Evolutionary conservation across 31 red algal species (phyloP).

Genomic region (Porphyra umbilicalis): DNA sequence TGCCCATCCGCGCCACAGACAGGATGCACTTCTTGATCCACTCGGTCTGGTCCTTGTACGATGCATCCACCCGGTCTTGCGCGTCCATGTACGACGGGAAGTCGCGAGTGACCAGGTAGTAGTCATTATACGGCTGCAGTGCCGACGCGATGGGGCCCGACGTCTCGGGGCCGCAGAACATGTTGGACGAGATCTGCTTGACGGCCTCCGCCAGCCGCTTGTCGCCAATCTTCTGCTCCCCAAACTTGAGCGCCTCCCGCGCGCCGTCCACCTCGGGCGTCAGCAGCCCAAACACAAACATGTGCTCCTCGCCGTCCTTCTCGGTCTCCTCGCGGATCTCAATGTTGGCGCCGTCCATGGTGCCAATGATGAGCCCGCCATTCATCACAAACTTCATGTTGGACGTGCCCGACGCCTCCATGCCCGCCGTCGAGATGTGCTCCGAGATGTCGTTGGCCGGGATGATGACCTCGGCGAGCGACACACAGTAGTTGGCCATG

Average conservation of each 20-base stretch:
- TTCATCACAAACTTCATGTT: conserved; percentile 99
- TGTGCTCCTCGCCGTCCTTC: conserved; percentile 90
- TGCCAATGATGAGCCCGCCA: conserved; percentile 95
- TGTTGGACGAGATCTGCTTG: conserved; percentile 64
- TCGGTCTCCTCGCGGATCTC: conserved; percentile 99
- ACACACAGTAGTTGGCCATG: conserved; percentile 96
- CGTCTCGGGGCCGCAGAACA: conserved; percentile 66
- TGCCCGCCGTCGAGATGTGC: conserved; percentile 98
- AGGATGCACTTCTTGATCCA: conserved; percentile 88
- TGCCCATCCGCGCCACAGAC: conserved; percentile 71
- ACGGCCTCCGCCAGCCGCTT: conserved; percentile 66
- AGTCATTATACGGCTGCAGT: conserved; percentile 87
- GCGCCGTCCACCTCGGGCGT: conserved; percentile 83
- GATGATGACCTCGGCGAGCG: conserved; percentile 82
- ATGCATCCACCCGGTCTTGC: conserved; percentile 64
- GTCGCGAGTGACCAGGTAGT: conserved; percentile 84
- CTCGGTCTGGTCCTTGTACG: conserved; percentile 71
- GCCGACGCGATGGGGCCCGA: conserved; percentile 47
- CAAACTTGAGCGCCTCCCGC: conserved; percentile 70
- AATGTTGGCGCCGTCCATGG: conserved; percentile 99
- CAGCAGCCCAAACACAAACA: conserved; percentile 95
- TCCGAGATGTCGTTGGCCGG: conserved; percentile 94
- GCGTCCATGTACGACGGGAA: conserved; percentile 97
- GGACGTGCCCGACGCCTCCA: conserved; percentile 97
- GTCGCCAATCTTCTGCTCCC: conserved; percentile 78